Conservation (phyloP, 345 rosid species). For the Salix exigua region DNA sequence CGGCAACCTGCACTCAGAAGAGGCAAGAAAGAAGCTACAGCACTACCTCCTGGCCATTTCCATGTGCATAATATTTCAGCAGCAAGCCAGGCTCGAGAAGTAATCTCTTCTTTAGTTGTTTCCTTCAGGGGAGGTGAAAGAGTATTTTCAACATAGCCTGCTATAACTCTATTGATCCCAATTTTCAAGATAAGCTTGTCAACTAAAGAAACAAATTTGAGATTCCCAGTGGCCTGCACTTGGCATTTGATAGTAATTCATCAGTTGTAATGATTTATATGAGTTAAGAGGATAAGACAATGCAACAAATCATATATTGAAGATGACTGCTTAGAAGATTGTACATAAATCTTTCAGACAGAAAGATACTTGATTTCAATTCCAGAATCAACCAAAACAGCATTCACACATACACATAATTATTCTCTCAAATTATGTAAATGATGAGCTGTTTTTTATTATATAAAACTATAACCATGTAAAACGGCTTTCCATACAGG, state of each 20-base stretch:
- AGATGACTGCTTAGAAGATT: neutral
- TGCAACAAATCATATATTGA: neutral
- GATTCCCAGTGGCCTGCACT: conserved; percentile 53
- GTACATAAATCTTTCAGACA: neutral
- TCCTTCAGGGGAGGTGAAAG: conserved; percentile 20
- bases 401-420: neutral
- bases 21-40: conserved; percentile 67
- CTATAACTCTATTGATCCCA: conserved; percentile 56
- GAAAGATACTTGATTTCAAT: neutral
- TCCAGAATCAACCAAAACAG: neutral
- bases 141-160: conserved; percentile 19
- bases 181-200: conserved; percentile 57
- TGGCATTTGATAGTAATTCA: conserved; percentile 4
- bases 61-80: conserved; percentile 88
- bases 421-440: neutral
- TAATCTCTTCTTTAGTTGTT: conserved; percentile 22
- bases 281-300: neutral
- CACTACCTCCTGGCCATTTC: conserved; percentile 93
- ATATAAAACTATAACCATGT: neutral
- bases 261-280: neutral
- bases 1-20: conserved; percentile 48
- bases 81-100: conserved; percentile 78
- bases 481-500: neutral
- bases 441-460: neutral
- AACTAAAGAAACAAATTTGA: conserved; percentile 60